A percentile compares a stretch with the other conserved stretches of the same genome.
Conservation (phyloP, 768 basidiomycete genomes). For the Tulasnella sp. region DNA sequence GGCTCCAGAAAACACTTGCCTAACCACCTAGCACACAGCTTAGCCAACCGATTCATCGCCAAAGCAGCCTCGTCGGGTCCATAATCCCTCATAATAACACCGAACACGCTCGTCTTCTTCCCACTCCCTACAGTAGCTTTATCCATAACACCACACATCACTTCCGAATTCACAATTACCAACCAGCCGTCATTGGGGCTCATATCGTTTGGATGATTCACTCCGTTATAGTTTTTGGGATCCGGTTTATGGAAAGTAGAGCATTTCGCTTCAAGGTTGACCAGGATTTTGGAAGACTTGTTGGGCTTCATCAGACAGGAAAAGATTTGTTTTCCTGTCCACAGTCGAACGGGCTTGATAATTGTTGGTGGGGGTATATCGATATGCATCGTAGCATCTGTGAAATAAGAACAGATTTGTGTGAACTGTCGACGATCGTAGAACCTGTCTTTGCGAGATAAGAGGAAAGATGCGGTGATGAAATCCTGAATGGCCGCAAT, state of each 20-base stretch:
- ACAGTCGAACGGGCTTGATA: slow-evolving; percentile 80
- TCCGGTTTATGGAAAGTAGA: slow-evolving; percentile 75
- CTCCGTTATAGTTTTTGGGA: slow-evolving; percentile 40
- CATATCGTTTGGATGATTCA: slow-evolving; percentile 58
- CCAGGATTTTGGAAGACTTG: slow-evolving; percentile 61
- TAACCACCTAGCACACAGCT: slow-evolving; percentile 87
- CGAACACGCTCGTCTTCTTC: slow-evolving; percentile 99
- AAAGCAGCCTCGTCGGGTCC: slow-evolving; percentile 86
- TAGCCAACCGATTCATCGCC: slow-evolving; percentile 93
- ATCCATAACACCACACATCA: slow-evolving; percentile 99
- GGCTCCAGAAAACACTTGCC: slow-evolving; percentile 41
- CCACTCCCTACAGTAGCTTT: slow-evolving; percentile 95
- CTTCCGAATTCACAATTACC: slow-evolving; percentile 92
- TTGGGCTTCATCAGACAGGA: slow-evolving; percentile 94
- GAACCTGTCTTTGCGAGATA: slow-evolving; percentile 86
- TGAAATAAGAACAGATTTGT: slow-evolving; percentile 90
- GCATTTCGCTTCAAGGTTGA: slow-evolving; percentile 95
- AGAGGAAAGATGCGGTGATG: slow-evolving; percentile 93
- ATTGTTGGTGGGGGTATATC: slow-evolving; percentile 93
- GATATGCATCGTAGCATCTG: slow-evolving; percentile 80
- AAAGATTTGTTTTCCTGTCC: slow-evolving; percentile 99
- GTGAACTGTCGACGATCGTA: slow-evolving; percentile 90
- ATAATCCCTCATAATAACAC: slow-evolving; percentile 93
- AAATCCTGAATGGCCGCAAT: slow-evolving; percentile 99
- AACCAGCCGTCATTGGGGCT: slow-evolving; percentile 97